Evolutionary conservation across 2,329 filamentous ascomycete genomes (phyloP).

Genomic region (Cladophialophora bantiana): DNA sequence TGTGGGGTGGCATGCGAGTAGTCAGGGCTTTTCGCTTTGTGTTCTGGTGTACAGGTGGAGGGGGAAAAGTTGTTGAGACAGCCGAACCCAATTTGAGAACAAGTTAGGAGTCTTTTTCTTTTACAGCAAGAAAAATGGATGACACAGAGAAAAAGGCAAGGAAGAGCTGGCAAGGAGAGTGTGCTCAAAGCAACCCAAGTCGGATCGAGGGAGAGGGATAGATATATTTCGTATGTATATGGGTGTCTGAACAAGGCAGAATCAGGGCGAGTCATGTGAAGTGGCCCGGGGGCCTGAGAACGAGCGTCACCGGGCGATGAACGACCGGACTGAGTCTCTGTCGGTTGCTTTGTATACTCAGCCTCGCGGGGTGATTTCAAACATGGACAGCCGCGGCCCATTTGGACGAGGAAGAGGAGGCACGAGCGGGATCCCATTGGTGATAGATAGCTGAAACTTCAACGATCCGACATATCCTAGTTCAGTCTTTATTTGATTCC

Average conservation of each 20-base stretch:
- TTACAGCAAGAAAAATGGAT: not conserved
- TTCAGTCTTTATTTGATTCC: too few species aligned
- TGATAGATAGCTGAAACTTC: not conserved
- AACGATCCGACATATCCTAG: too few species aligned
- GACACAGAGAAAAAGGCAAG: not conserved
- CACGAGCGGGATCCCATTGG: not conserved
- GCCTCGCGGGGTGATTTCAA: not conserved
- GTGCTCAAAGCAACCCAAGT: not conserved
- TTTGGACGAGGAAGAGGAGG: not conserved
- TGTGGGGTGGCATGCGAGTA: slow-evolving; percentile 16
- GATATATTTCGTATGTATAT: not conserved
- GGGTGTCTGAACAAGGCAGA: not conserved
- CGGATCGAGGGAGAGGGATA: not conserved
- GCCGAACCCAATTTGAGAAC: not conserved
- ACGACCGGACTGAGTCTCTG: not conserved
- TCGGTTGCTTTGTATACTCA: not conserved
- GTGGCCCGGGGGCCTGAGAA: not conserved
- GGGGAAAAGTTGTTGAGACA: not conserved
- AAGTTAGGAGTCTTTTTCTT: not conserved
- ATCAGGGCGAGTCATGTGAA: not conserved
- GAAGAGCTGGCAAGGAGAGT: not conserved
- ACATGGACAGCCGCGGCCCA: not conserved
- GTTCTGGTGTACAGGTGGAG: not conserved
- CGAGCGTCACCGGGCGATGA: not conserved
- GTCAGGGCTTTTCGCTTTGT: not conserved